Base-by-base conservation (phyloP, 139 green algal species). In the Pseudopediastrum boryanum region DNA sequence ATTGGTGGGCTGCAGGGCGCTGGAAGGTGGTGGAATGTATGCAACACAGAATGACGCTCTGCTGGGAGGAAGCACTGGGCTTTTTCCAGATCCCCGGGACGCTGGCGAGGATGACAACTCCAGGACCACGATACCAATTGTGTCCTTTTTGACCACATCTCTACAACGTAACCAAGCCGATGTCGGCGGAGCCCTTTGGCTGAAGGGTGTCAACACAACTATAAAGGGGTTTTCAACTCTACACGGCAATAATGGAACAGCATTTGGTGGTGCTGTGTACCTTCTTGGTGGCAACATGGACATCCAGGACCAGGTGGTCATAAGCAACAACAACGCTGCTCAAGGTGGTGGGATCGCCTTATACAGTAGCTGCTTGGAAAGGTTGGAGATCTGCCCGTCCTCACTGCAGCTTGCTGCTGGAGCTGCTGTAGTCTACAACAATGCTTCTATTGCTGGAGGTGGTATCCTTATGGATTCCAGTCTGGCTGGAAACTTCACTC, bases 391-490 rank as follows among this genome's bases (percentile, higher is more conserved):
- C 21, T 74, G 66, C 66, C 23, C 66, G 3, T 29, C n/a, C 12
- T 6, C 5, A 7, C n/a, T 74, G n/a, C 9, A 39, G 7, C n/a
- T 74, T 6, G 29, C 39, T 4, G 56, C 43, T 38, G 66, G 50
- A 29, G 66, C 66, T 12, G n/a, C 23, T n/a, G 42, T 74, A 27
- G 7, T 27, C 1, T 42, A 38, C 66, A 74, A 74, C 43, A 56
- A 42, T 5, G 66, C 66, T 25, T 25, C 66, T 25, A 43, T 74
- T 2, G 66, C 66, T 5, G 66, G 66, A 19, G 66, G 66, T 27
- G 66, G 66, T 4, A 27, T 74, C 38, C 58, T 74, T 43, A 6
- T 74, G n/a, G 66, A 58, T 8, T 8, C 42, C 0, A 56, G 25
- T 23, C n/a, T 74, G 66, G 25, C 48, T n/a, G 21, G n/a, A 29